Evolutionary conservation across 2,329 filamentous ascomycete genomes (phyloP).

Genomic region (Mycocentrospora acerina): DNA sequence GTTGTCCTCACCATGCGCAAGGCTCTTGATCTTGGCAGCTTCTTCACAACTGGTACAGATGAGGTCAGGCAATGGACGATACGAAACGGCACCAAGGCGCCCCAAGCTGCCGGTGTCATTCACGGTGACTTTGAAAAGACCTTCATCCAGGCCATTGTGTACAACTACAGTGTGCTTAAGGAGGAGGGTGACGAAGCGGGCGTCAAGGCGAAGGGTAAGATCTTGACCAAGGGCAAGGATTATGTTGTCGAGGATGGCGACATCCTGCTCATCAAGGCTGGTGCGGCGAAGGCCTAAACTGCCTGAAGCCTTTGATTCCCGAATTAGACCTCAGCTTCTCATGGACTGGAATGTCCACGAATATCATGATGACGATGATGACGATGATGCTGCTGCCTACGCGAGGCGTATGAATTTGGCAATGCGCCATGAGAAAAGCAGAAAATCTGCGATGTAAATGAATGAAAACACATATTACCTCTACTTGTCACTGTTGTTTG

Average conservation of each 20-base stretch:
- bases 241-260: slow-evolving; percentile 87
- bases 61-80: slow-evolving; percentile 99
- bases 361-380: slow-evolving; percentile 1
- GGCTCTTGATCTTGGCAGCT: slow-evolving; percentile 83
- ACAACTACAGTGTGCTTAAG: slow-evolving; percentile 80
- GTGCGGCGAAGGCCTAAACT: slow-evolving; percentile 70
- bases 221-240: slow-evolving; percentile 98
- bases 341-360: slow-evolving; percentile 2
- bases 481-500: neutral
- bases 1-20: slow-evolving; percentile 91
- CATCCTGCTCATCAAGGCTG: slow-evolving; percentile 84
- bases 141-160: slow-evolving; percentile 94
- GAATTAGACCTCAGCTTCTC: slow-evolving; percentile 1
- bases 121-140: slow-evolving; percentile 99
- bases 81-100: slow-evolving; percentile 93
- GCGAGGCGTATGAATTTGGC: slow-evolving; percentile 11
- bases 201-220: slow-evolving; percentile 90
- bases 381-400: too few relatives aligned
- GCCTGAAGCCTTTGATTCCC: neutral
- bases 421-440: slow-evolving; percentile 20
- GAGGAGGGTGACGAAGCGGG: slow-evolving; percentile 86
- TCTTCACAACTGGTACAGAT: slow-evolving; percentile 95
- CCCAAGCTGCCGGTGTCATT: slow-evolving; percentile 94
- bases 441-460: slow-evolving; percentile 18
- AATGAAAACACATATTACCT: slow-evolving; percentile 16